Evolutionary conservation across 1,284 basidiomycete genomes (phyloP), one percentile per base, ranked within the genome.

Genomic region (Fomitopsis betulina): DNA sequence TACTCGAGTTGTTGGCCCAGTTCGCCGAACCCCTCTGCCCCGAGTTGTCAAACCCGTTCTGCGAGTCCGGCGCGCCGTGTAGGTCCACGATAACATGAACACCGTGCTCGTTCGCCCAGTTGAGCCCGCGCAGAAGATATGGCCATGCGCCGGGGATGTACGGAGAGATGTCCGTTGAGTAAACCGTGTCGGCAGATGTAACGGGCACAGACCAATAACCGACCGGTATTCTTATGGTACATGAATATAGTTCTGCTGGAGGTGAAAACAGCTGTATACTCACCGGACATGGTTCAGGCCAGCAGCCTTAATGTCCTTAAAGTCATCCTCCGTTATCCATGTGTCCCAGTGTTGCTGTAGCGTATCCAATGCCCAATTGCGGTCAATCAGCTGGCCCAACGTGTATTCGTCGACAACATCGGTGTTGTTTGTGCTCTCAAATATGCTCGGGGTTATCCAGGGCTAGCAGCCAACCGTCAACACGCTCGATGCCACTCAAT

Each of bases 21-120:
- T 77, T 70, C 9, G 88, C 83, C 50, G 76, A 73, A 15, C 77
- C 76, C n/a, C 84, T 77, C 62, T 87, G 86, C 5, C 94, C 94
- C 13, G 89, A 92, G 73, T 94, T 94, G 73, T 94, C 93, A 70
- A 86, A 93, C 1, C 87, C 86, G 62, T 89, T 89, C 68, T 89
- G 86, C 37, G 84, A 86, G 23, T 84, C 86, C 0, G 85, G 86
- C 0, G 85, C 85, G 30, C 85, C 86, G 63, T 88, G 86, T 19
- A 93, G 74, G 71, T 93, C 91, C 53, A 92, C 67, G 59, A 89
- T 85, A 61, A 86, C 83, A 61, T 83, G 79, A 17, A 91, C 65
- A 10, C 72, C 72, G 62, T 87, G 73, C 40, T 77, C 73, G 55
- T 76, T 75, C 1, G 88, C 88, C 88, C 87, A 90, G 58, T 75